Evolutionary conservation across 768 basidiomycete genomes (phyloP).

Genomic region (Leccinum olivaceopallidum): DNA sequence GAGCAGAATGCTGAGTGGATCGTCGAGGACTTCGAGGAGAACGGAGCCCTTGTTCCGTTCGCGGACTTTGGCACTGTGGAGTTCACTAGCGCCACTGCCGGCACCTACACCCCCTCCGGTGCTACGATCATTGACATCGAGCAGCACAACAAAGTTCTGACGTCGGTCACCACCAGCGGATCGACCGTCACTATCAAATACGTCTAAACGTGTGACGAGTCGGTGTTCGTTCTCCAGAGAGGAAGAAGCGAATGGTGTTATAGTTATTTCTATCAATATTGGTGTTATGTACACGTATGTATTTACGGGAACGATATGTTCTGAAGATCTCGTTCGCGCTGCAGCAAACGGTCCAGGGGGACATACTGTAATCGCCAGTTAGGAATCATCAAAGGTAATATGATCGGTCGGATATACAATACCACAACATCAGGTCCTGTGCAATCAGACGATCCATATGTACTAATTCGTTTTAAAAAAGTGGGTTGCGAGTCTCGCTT

Average conservation of each 20-base stretch:
- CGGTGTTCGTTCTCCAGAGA: background rate
- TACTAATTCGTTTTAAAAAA: no score
- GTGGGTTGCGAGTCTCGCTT: no score
- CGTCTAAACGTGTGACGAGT: background rate
- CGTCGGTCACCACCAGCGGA: constrained; percentile 12
- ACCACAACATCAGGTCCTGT: background rate
- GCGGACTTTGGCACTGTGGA: constrained; percentile 22
- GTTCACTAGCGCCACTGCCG: constrained; percentile 14
- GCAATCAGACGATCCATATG: background rate
- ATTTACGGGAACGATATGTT: background rate
- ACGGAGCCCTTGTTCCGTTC: constrained; percentile 12
- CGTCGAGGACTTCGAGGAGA: constrained; percentile 20
- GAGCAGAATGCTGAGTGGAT: constrained; percentile 25
- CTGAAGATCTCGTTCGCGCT: background rate
- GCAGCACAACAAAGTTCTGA: constrained; percentile 13
- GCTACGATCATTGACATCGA: constrained; percentile 16
- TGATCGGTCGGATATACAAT: background rate
- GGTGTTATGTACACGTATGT: background rate
- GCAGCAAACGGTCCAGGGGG: background rate
- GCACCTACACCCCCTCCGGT: constrained; percentile 14
- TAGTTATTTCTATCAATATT: background rate
- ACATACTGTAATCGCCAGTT: background rate
- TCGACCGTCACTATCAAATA: constrained; percentile 10
- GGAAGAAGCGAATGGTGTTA: background rate
- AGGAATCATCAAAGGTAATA: background rate